Percentiles rank a stretch among this genome's conserved stretches.
phyloP scores from a whole-genome alignment of 164 flowering plant genomes.

The Aristolochia fimbriata region DNA sequence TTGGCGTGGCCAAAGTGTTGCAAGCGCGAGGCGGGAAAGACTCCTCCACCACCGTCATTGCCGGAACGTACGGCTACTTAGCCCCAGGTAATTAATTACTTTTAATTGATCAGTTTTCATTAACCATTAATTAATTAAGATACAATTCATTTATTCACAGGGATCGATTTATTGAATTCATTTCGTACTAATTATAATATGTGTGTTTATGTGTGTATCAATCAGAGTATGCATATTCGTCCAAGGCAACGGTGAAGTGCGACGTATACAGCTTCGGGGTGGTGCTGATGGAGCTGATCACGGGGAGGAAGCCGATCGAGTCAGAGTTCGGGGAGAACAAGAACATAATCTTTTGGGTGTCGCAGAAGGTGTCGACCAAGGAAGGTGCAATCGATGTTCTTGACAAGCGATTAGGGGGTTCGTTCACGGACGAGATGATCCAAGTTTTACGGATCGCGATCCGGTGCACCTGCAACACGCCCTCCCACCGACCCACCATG shows the following conservation, averaged over 20 bases:
- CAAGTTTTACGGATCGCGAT: slow-evolving; percentile 66
- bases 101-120: too few relatives aligned
- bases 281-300: slow-evolving; percentile 78
- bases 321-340: slow-evolving; percentile 82
- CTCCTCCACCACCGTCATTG: slow-evolving; percentile 61
- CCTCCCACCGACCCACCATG: slow-evolving; percentile 79
- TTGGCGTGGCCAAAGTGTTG: slow-evolving; percentile 90
- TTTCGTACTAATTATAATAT: too few relatives aligned
- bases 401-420: slow-evolving; percentile 51
- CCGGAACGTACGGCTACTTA: slow-evolving; percentile 92
- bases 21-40: slow-evolving; percentile 73
- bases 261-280: slow-evolving; percentile 96
- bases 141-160: too few relatives aligned
- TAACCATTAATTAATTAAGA: too few relatives aligned
- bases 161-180: too few relatives aligned
- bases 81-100: slow-evolving; percentile 67
- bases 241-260: slow-evolving; percentile 84
- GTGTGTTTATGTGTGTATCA: too few relatives aligned
- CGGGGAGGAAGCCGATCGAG: slow-evolving; percentile 90
- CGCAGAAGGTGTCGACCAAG: slow-evolving; percentile 66
- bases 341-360: slow-evolving; percentile 76
- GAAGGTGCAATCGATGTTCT: slow-evolving; percentile 66
- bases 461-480: slow-evolving; percentile 54
- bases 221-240: slow-evolving; percentile 83
- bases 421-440: slow-evolving; percentile 71